Conservation (phyloP, 2,329 filamentous ascomycete genomes). For the Chaetoscypha palmicola region DNA sequence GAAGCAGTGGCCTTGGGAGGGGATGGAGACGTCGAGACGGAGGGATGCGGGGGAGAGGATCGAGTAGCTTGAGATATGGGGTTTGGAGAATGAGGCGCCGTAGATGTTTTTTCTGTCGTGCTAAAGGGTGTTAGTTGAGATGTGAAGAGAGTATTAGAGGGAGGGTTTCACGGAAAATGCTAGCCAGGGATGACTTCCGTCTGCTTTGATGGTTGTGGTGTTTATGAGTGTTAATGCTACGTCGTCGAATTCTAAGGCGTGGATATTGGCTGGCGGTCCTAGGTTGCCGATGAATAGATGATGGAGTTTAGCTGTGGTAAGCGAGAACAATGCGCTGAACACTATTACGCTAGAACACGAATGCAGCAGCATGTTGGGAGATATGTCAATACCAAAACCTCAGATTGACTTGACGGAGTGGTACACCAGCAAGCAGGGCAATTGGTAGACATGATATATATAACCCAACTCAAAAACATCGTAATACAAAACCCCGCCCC, state of each 20-base stretch:
- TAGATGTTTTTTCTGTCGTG: slow-evolving; percentile 7
- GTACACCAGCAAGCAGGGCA: too few species aligned
- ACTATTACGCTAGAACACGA: too few species aligned
- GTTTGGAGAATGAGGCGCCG: background rate
- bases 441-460: too few species aligned
- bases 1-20: background rate
- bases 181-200: slow-evolving; percentile 10
- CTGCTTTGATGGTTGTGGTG: slow-evolving; percentile 2
- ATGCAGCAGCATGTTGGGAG: too few species aligned
- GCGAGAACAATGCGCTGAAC: too few species aligned
- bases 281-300: slow-evolving; percentile 12
- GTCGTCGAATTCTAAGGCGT: slow-evolving; percentile 9
- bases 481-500: too few species aligned
- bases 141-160: background rate
- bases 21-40: background rate
- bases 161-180: slow-evolving; percentile 4
- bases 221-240: slow-evolving; percentile 6
- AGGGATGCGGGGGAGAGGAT: slow-evolving; percentile 1
- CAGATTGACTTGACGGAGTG: too few species aligned
- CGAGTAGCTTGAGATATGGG: slow-evolving; percentile 5
- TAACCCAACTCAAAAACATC: too few species aligned
- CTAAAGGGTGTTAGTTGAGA: background rate
- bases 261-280: slow-evolving; percentile 2
- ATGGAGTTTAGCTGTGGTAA: slow-evolving; percentile 2
- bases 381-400: too few species aligned